phyloP scores from a whole-genome alignment of 2,329 filamentous ascomycete species.

The Calonectria naviculata region DNA sequence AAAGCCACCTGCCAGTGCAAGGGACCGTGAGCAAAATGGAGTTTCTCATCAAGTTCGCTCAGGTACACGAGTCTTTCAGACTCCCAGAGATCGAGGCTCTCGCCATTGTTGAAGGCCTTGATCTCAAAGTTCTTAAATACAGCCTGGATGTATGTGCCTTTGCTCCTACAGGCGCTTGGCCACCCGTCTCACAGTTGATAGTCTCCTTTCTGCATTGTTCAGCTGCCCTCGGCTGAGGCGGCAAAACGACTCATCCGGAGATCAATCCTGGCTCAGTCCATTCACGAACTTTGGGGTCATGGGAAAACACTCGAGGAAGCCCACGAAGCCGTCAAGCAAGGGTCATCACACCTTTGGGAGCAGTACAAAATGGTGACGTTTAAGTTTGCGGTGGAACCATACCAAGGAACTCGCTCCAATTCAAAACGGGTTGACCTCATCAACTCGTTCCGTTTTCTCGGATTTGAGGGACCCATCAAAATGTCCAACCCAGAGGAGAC shows the following conservation, averaged over 20 bases:
- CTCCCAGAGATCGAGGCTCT: slow-evolving; percentile 85
- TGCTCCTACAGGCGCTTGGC: slow-evolving; percentile 16
- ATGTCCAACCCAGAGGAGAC: slow-evolving; percentile 80
- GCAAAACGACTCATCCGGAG: slow-evolving; percentile 77
- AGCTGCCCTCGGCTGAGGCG: slow-evolving; percentile 71
- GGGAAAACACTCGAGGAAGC: slow-evolving; percentile 75
- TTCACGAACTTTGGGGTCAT: slow-evolving; percentile 90
- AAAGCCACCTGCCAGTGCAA: neutral
- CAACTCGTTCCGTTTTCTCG: slow-evolving; percentile 82
- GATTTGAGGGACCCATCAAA: slow-evolving; percentile 80
- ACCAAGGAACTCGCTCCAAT: slow-evolving; percentile 75
- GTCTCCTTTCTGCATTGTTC: slow-evolving; percentile 89
- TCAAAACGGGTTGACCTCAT: slow-evolving; percentile 79
- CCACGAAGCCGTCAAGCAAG: slow-evolving; percentile 70
- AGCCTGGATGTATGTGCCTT: slow-evolving; percentile 72
- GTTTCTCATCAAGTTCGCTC: slow-evolving; percentile 90
- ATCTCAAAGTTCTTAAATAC: slow-evolving; percentile 81
- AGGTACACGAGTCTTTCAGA: slow-evolving; percentile 92
- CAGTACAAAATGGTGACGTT: slow-evolving; percentile 76
- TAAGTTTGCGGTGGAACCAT: slow-evolving; percentile 87
- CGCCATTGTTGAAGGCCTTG: slow-evolving; percentile 73
- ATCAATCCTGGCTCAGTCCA: slow-evolving; percentile 83
- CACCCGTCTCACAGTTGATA: slow-evolving; percentile 50
- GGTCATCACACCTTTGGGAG: slow-evolving; percentile 74
- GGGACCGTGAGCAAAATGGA: slow-evolving; percentile 62